A percentile compares a stretch with the other conserved stretches of the same genome.
These are phyloP conservation scores for Arthrobotrys megalospora DNA, from an alignment of 2,329 filamentous ascomycete species.

Conservation along the genomic window DNA sequence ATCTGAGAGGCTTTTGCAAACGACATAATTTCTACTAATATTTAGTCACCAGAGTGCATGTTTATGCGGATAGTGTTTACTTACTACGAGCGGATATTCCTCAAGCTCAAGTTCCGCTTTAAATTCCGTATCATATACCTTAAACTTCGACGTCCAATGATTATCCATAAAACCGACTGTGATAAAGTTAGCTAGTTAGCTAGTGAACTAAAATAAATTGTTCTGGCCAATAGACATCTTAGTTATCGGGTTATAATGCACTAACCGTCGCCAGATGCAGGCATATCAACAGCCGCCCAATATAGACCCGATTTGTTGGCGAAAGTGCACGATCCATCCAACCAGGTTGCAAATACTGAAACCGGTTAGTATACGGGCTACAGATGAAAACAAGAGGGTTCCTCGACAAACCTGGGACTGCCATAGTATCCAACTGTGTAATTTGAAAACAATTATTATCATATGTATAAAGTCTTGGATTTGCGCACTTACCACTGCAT, in stretches of 20 bases:
- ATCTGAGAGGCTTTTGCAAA: constrained; percentile 39
- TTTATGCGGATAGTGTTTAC: not conserved
- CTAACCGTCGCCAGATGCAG: constrained; percentile 59
- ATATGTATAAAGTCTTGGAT: not conserved
- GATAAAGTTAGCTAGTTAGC: constrained; percentile 78
- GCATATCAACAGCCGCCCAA: constrained; percentile 50
- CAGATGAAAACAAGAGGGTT: not conserved
- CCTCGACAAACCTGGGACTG: constrained; percentile 71
- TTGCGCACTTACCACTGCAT: constrained; percentile 74
- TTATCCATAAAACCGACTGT: constrained; percentile 68
- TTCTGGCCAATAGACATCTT: constrained; percentile 76
- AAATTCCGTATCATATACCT: constrained; percentile 48
- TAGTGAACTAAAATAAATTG: constrained; percentile 68
- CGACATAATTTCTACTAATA: constrained; percentile 35
- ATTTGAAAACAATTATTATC: constrained; percentile 15
- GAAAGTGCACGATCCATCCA: constrained; percentile 80
- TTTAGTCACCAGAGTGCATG: constrained; percentile 1
- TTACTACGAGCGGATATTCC: constrained; percentile 52
- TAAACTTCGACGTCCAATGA: constrained; percentile 50
- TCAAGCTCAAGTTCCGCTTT: constrained; percentile 37
- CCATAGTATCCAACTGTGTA: constrained; percentile 74
- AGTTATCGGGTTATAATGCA: constrained; percentile 77
- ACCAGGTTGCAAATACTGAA: constrained; percentile 81
- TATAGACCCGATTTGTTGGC: constrained; percentile 76
- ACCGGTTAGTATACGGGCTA: not conserved